Percentiles rank a stretch among this genome's conserved stretches.
Evolutionary conservation across 768 basidiomycete species (phyloP).

Genomic region (Leccinum imitatum): DNA sequence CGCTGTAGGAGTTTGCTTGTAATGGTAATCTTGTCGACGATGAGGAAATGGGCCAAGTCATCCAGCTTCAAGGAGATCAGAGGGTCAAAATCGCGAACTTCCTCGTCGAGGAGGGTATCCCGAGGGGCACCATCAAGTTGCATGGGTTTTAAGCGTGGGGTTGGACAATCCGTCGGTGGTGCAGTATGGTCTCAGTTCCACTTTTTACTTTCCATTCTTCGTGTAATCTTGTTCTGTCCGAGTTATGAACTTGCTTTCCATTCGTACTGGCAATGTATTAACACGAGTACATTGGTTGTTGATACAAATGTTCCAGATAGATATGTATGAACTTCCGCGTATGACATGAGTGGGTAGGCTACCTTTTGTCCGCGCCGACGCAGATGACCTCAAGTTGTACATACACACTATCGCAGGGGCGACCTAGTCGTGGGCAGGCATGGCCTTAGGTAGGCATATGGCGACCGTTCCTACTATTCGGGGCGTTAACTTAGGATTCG

Average conservation of each 20-base stretch:
- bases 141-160: conserved; percentile 71
- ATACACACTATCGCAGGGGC: too few relatives aligned
- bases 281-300: conserved; percentile 20
- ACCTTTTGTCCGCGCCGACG: not conserved
- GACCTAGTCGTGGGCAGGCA: too few relatives aligned
- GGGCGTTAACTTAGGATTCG: too few relatives aligned
- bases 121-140: conserved; percentile 76
- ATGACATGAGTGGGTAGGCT: not conserved
- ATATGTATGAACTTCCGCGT: conserved; percentile 12
- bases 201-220: conserved; percentile 11
- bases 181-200: conserved; percentile 4
- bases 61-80: conserved; percentile 99
- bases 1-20: conserved; percentile 87
- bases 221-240: conserved; percentile 23
- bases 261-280: conserved; percentile 29
- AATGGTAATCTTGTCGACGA: conserved; percentile 97
- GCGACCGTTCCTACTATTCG: too few relatives aligned
- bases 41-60: conserved; percentile 93
- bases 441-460: too few relatives aligned
- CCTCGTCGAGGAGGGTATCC: conserved; percentile 80
- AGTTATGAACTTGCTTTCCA: conserved; percentile 16
- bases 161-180: conserved; percentile 2
- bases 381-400: not conserved
- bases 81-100: conserved; percentile 86
- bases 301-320: conserved; percentile 27